A percentile compares a stretch with the other conserved stretches of the same genome.
Conservation (phyloP, 1,284 basidiomycete species). For the Cutaneotrichosporon cutaneum region DNA sequence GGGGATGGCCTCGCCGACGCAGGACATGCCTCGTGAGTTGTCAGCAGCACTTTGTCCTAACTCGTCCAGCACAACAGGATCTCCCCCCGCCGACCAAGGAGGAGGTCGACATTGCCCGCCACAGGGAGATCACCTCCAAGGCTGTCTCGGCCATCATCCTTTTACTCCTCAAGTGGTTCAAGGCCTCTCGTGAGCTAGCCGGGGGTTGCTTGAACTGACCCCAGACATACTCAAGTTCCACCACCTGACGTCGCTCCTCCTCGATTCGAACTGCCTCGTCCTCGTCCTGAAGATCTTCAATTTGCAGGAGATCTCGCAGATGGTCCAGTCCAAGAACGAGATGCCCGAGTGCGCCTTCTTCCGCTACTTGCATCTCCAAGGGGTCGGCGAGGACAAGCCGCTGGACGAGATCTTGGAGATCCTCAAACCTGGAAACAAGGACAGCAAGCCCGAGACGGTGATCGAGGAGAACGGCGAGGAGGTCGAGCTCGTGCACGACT, state of each 20-base stretch:
- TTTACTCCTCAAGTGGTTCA: constrained; percentile 95
- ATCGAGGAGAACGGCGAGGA: constrained; percentile 60
- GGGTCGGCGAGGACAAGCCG: constrained; percentile 51
- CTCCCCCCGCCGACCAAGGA: constrained; percentile 78
- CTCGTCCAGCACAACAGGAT: constrained; percentile 49
- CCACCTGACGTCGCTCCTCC: constrained; percentile 87
- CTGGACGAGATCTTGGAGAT: not conserved
- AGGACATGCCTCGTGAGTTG: constrained; percentile 61
- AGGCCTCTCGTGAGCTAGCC: constrained; percentile 75
- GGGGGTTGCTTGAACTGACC: not conserved
- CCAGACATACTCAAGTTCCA: constrained; percentile 97
- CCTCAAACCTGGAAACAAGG: not conserved
- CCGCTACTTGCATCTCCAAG: constrained; percentile 68
- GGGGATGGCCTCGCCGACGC: constrained; percentile 50
- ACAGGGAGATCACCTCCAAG: constrained; percentile 97
- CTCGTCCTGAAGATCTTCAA: constrained; percentile 98
- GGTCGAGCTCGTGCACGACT: constrained; percentile 85
- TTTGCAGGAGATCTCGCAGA: constrained; percentile 80
- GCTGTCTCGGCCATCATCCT: constrained; percentile 93
- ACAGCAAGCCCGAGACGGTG: not conserved
- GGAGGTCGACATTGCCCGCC: constrained; percentile 89
- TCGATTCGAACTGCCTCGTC: constrained; percentile 93
- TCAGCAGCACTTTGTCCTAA: not conserved
- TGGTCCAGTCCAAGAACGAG: constrained; percentile 84
- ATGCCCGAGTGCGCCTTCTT: constrained; percentile 69